Base-by-base conservation (phyloP, 768 basidiomycete genomes). In the Russula emetica region DNA sequence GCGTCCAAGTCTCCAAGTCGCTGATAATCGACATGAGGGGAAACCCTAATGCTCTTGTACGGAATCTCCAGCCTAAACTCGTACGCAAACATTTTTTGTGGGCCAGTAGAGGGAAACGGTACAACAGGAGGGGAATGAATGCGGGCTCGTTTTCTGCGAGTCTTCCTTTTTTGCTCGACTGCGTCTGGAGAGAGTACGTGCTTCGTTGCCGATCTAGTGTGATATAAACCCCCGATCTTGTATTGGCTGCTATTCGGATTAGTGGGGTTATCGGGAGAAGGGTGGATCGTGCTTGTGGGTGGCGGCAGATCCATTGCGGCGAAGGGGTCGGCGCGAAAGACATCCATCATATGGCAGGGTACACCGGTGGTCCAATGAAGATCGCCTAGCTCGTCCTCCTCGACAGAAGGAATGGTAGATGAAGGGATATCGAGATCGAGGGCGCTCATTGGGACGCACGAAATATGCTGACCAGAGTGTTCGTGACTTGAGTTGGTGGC, bases 1-100 rank as follows among this genome's bases (percentile, higher is more conserved):
- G 30, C 24, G 24, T 47, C 47, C 26, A 38, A 53, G 30, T 64
- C 54, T 56, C 40, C 59, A 44, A 8, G 3, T 10, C 32, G 53
- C 24, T 4, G 52, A 40, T 44, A 53, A 13, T 49, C 54, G 20
- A 52, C 54, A 28, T 13, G 40, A 42, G 32, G n/a, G 10, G 55
- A 52, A 40, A 32, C 1, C n/a, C 51, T 32, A 24, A 8, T 36
- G 20, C 11, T 53, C 9, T 51, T 14, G 42, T 28, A 47, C 22
- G 42, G 58, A 20, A 52, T 30, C n/a, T 62, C 55, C 42, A 68
- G 11, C 51, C 24, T 55, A 44, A 68, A 68, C 44, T 68, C 67
- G 45, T 68, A 62, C 26, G 61, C 59, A 32, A 60, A 68, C 67
- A 68, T 68, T 53, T 68, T 61, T n/a, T 60, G 61, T 1, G 67